A percentile compares a stretch with the other conserved stretches of the same genome.
These are phyloP conservation scores for Solanum lignicaule DNA, from an alignment of 257 asterid genomes.

Conservation along the genomic window DNA sequence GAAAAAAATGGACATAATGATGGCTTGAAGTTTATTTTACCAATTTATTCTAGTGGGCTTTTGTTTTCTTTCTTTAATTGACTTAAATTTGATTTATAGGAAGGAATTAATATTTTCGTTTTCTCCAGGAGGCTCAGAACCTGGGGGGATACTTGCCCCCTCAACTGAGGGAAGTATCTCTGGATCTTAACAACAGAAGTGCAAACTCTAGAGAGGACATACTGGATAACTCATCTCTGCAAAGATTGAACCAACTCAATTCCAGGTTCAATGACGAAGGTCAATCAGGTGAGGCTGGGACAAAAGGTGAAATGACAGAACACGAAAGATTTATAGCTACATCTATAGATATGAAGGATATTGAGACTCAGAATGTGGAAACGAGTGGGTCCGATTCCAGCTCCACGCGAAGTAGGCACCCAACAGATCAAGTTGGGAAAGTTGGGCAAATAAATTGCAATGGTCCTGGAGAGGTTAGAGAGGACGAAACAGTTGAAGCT, in stretches of 20 bases:
- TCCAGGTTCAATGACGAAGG: slow-evolving; percentile 23
- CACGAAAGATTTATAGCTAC: slow-evolving; percentile 19
- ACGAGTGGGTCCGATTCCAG: slow-evolving; percentile 82
- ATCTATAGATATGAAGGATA: slow-evolving; percentile 21
- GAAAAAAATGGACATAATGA: background rate
- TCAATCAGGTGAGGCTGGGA: slow-evolving; percentile 27
- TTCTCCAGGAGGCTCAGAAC: slow-evolving; percentile 41
- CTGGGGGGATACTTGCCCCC: slow-evolving; percentile 30
- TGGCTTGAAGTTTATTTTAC: background rate
- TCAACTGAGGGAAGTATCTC: slow-evolving; percentile 22
- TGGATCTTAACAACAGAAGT: slow-evolving; percentile 22
- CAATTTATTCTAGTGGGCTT: background rate
- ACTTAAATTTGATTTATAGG: slow-evolving; percentile 1
- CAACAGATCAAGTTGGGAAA: slow-evolving; percentile 28
- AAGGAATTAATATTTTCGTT: background rate
- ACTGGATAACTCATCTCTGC: slow-evolving; percentile 21
- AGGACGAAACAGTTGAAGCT: slow-evolving; percentile 56
- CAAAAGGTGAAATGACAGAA: slow-evolving; percentile 16
- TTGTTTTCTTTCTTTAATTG: background rate
- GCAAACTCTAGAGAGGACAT: slow-evolving; percentile 22
- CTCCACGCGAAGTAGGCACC: slow-evolving; percentile 51
- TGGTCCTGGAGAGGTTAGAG: slow-evolving; percentile 38
- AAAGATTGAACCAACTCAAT: slow-evolving; percentile 24
- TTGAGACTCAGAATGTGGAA: slow-evolving; percentile 42
- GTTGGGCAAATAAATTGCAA: slow-evolving; percentile 40